Conservation (phyloP, 1,284 basidiomycete genomes). For the Cystobasidiaceae sp. region DNA sequence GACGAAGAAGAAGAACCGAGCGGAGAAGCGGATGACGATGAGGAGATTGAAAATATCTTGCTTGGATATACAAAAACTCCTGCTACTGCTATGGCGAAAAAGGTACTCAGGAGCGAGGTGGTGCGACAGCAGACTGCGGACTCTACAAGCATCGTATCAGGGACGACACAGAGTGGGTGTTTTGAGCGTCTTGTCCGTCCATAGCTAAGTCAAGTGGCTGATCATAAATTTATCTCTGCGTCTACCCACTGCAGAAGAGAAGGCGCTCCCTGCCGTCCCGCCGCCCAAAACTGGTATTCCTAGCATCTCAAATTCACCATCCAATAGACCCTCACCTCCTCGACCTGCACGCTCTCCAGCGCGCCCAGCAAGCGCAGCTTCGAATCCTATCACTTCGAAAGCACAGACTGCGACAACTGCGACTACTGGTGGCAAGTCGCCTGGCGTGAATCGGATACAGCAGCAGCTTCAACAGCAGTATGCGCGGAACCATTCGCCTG, state of each 20-base stretch:
- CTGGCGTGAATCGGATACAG: neutral
- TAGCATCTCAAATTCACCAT: neutral
- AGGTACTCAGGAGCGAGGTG: slow-evolving; percentile 2
- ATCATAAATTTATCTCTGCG: neutral
- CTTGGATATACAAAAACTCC: slow-evolving; percentile 26
- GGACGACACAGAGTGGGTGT: neutral
- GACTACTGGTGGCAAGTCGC: neutral
- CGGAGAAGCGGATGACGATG: slow-evolving; percentile 19
- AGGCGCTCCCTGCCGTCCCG: slow-evolving; percentile 5
- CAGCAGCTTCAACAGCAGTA: neutral
- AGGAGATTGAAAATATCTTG: slow-evolving; percentile 25
- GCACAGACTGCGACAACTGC: neutral
- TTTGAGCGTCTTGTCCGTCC: neutral
- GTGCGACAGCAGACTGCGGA: neutral
- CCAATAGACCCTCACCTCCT: slow-evolving; percentile 6
- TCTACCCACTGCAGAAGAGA: slow-evolving; percentile 1
- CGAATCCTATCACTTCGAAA: neutral
- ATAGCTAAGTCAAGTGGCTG: neutral
- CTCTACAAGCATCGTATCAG: neutral
- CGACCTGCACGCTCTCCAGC: slow-evolving; percentile 15
- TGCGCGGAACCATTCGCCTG: slow-evolving; percentile 10
- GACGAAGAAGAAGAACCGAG: neutral
- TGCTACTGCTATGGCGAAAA: neutral
- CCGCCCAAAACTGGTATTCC: neutral
- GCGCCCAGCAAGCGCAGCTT: neutral